A percentile compares a stretch with the other conserved stretches of the same genome.
phyloP scores from a whole-genome alignment of 1,284 basidiomycete genomes.

The Porodaedalea pini region DNA sequence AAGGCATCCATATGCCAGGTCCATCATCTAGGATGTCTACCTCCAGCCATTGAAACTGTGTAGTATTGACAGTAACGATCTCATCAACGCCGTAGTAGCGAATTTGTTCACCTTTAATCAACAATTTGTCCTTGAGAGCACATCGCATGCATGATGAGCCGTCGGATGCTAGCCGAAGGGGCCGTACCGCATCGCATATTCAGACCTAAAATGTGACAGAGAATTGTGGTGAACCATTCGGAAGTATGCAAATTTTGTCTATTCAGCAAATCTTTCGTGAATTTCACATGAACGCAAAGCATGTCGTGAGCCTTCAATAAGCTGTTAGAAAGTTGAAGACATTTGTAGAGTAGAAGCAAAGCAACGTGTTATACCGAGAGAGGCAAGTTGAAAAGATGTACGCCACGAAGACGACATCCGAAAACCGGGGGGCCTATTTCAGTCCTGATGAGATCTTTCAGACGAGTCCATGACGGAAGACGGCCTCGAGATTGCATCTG shows the following conservation, averaged over 20 bases:
- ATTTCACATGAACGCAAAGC: too few relatives aligned
- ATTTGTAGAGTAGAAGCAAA: too few relatives aligned
- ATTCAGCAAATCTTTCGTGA: too few relatives aligned
- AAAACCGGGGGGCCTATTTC: slow-evolving; percentile 29
- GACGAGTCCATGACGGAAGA: slow-evolving; percentile 28
- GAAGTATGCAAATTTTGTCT: too few relatives aligned
- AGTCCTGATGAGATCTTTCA: slow-evolving; percentile 39
- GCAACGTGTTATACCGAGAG: background rate
- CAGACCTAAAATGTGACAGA: too few relatives aligned
- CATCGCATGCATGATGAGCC: background rate
- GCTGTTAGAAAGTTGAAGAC: too few relatives aligned
- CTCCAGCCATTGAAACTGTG: too few relatives aligned
- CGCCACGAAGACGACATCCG: background rate
- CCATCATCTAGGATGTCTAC: too few relatives aligned
- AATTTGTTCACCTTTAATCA: background rate
- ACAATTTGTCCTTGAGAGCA: background rate
- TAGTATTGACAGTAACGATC: background rate
- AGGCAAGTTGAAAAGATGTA: background rate
- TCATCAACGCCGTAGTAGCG: background rate
- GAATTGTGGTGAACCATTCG: too few relatives aligned
- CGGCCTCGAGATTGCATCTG: background rate
- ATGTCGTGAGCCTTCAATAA: too few relatives aligned
- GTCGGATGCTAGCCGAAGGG: background rate
- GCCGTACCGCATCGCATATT: too few relatives aligned
- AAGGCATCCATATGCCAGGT: too few relatives aligned